Conservation (phyloP, 306 rosid genomes). For the Biancaea sappan region DNA sequence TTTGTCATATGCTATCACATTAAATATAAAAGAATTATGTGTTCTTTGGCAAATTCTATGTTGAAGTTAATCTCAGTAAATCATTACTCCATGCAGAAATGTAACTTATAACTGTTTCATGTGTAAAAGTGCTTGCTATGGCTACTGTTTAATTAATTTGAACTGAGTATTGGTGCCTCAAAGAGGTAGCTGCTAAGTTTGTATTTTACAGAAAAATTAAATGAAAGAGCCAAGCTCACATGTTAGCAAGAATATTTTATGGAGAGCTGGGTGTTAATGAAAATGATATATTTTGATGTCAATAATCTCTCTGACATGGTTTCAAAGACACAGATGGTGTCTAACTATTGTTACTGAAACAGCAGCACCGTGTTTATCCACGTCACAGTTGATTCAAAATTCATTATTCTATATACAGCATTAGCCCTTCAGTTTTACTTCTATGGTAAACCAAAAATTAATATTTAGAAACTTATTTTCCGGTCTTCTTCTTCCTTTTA, state of each 20-base stretch:
- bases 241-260: background rate
- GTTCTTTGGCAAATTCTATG: slow-evolving; percentile 9
- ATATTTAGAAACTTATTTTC: slow-evolving; percentile 6
- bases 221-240: background rate
- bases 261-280: slow-evolving; percentile 9
- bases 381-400: background rate
- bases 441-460: background rate
- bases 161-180: background rate
- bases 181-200: background rate
- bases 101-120: background rate
- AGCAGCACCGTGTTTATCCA: slow-evolving; percentile 6
- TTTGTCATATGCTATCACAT: slow-evolving; percentile 26
- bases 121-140: slow-evolving; percentile 6
- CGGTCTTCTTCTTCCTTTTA: slow-evolving; percentile 20
- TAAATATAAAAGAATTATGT: background rate
- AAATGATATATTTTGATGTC: slow-evolving; percentile 7
- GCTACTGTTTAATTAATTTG: slow-evolving; percentile 7
- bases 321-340: slow-evolving; percentile 13
- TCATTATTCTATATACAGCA: background rate
- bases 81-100: background rate
- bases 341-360: slow-evolving; percentile 24
- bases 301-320: background rate
- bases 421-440: slow-evolving; percentile 16
- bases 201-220: background rate
- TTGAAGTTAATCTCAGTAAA: slow-evolving; percentile 17